Evolutionary conservation across 23 red algal species (phyloP).

Genomic region (Porphyridium purpureum): DNA sequence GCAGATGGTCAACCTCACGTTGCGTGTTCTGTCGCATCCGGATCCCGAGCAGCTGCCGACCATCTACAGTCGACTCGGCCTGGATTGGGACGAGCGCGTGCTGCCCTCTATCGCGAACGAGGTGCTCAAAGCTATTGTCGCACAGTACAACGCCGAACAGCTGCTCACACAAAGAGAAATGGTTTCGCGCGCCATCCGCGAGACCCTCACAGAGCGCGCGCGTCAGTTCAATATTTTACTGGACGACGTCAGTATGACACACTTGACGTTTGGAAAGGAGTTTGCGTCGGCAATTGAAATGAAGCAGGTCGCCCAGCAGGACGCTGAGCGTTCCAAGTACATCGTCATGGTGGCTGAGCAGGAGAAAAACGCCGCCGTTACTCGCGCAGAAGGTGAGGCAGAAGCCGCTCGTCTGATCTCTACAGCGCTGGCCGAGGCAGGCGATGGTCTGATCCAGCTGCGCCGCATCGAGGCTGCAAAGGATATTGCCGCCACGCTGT

Average conservation of each 20-base stretch:
- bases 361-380: constrained; percentile 78
- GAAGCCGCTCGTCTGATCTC: constrained; percentile 67
- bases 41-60: constrained; percentile 40
- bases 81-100: constrained; percentile 97
- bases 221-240: constrained; percentile 79
- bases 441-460: constrained; percentile 78
- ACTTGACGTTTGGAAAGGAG: constrained; percentile 97
- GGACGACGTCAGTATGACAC: constrained; percentile 97
- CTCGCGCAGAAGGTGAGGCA: constrained; percentile 88
- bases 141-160: constrained; percentile 94
- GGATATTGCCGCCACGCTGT: constrained; percentile 73
- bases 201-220: constrained; percentile 64
- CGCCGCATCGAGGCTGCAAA: constrained; percentile 85
- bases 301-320: constrained; percentile 98
- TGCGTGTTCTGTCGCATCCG: constrained; percentile 80
- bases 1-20: constrained; percentile 95
- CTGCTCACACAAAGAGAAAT: constrained; percentile 91
- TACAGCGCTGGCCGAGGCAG: constrained; percentile 45
- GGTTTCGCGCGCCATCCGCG: constrained; percentile 72
- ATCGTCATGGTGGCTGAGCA: constrained; percentile 93
- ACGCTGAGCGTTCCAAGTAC: constrained; percentile 87
- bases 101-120: constrained; percentile 97
- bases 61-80: constrained; percentile 79
- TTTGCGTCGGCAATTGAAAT: constrained; percentile 90
- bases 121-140: constrained; percentile 91